Conservation (phyloP, 805 yeast species). For the Hanseniaspora mollemarum region DNA sequence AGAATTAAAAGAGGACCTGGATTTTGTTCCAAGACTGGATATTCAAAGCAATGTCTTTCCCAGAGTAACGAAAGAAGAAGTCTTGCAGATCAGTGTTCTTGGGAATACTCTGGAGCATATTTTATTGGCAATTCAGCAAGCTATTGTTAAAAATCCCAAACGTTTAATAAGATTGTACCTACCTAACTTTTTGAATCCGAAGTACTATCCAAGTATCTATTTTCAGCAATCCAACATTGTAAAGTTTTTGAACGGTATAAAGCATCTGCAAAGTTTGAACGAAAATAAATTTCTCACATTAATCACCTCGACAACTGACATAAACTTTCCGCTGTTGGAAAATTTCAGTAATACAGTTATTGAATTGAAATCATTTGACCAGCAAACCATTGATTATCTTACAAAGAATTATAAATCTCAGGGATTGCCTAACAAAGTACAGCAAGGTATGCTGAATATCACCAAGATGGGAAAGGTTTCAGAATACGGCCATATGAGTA, state of each 20-base stretch:
- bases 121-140: constrained; percentile 35
- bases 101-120: constrained; percentile 24
- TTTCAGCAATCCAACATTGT: constrained; percentile 40
- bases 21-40: constrained; percentile 60
- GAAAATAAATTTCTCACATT: constrained; percentile 37
- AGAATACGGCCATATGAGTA: constrained; percentile 68
- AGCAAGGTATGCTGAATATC: constrained; percentile 77
- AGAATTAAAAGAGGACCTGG: constrained; percentile 32
- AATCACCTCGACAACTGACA: constrained; percentile 48
- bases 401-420: constrained; percentile 52
- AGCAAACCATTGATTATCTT: constrained; percentile 52
- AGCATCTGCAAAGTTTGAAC: constrained; percentile 41
- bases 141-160: constrained; percentile 34
- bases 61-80: constrained; percentile 50
- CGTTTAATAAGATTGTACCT: constrained; percentile 53
- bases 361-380: constrained; percentile 71
- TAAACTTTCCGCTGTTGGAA: constrained; percentile 40
- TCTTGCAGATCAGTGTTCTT: constrained; percentile 32
- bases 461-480: constrained; percentile 59
- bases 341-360: constrained; percentile 54
- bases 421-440: constrained; percentile 60
- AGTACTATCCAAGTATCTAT: constrained; percentile 46
- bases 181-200: constrained; percentile 74
- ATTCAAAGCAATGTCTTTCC: constrained; percentile 62
- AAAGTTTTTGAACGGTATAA: constrained; percentile 51